Evolutionary conservation across 75 land plant species (phyloP).

Genomic region (Pseudotsuga menziesii): DNA sequence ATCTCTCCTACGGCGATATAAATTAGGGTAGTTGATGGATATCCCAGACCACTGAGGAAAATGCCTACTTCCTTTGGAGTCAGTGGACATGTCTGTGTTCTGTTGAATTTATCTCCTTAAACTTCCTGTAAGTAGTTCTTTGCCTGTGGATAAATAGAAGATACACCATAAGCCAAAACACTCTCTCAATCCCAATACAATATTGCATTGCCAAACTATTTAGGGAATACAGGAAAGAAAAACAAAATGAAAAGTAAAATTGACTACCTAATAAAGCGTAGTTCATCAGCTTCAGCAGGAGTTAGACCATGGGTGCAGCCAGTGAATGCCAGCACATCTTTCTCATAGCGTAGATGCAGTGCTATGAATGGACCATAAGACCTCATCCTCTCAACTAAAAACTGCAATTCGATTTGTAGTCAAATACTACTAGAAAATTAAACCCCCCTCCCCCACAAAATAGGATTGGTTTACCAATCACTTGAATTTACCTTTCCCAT

Average conservation of each 20-base stretch:
- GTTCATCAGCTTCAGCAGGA: slow-evolving; percentile 22
- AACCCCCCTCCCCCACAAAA: background rate
- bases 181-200: background rate
- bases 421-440: background rate
- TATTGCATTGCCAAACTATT: background rate
- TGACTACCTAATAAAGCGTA: slow-evolving; percentile 20
- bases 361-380: slow-evolving; percentile 40
- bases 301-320: slow-evolving; percentile 29
- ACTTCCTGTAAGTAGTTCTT: slow-evolving; percentile 67
- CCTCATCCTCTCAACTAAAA: slow-evolving; percentile 38
- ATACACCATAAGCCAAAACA: background rate
- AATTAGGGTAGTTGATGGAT: slow-evolving; percentile 58
- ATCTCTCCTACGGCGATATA: slow-evolving; percentile 85
- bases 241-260: background rate
- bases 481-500: slow-evolving; percentile 31
- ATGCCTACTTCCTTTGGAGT: slow-evolving; percentile 85
- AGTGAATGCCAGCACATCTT: slow-evolving; percentile 45
- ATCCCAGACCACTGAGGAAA: slow-evolving; percentile 66
- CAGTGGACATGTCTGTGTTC: slow-evolving; percentile 75
- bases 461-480: background rate
- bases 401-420: slow-evolving; percentile 14
- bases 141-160: slow-evolving; percentile 29
- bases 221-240: background rate
- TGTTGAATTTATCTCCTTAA: slow-evolving; percentile 57
- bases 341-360: slow-evolving; percentile 45